A percentile compares a stretch with the other conserved stretches of the same genome.
phyloP scores from a whole-genome alignment of 2,329 filamentous ascomycete species.

The Aspergillus japonicus region DNA sequence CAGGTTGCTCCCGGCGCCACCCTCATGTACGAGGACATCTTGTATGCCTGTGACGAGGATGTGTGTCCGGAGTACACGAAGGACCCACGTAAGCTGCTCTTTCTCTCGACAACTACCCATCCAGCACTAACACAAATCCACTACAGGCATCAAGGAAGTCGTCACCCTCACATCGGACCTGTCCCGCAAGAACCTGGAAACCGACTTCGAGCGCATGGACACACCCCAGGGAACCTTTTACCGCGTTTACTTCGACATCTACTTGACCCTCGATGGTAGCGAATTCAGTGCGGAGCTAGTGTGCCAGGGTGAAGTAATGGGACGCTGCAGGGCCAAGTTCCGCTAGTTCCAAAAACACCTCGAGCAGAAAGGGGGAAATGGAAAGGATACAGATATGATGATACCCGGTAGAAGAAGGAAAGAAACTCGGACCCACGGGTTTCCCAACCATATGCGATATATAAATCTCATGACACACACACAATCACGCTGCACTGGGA shows the following conservation, averaged over 20 bases:
- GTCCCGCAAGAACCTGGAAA: slow-evolving; percentile 96
- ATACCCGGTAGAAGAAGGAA: slow-evolving; percentile 1
- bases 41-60: slow-evolving; percentile 97
- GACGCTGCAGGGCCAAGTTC: slow-evolving; percentile 89
- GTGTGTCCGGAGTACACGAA: slow-evolving; percentile 98
- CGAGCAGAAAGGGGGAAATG: slow-evolving; percentile 5
- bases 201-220: slow-evolving; percentile 99
- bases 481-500: slow-evolving; percentile 15
- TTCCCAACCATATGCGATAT: background rate
- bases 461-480: slow-evolving; percentile 2
- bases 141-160: slow-evolving; percentile 92
- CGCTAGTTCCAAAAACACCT: slow-evolving; percentile 45
- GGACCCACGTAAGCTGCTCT: slow-evolving; percentile 80
- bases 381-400: slow-evolving; percentile 1
- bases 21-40: slow-evolving; percentile 97
- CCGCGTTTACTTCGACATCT: slow-evolving; percentile 68
- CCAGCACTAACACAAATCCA: background rate
- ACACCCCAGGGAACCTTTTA: slow-evolving; percentile 97
- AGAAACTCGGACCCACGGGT: background rate
- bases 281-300: slow-evolving; percentile 98
- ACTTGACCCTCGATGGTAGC: slow-evolving; percentile 91
- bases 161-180: slow-evolving; percentile 96
- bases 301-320: slow-evolving; percentile 99
- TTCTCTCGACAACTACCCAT: background rate
- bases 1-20: slow-evolving; percentile 96